Conservation (phyloP, 805 yeast genomes). For the Metschnikowia proteae region DNA sequence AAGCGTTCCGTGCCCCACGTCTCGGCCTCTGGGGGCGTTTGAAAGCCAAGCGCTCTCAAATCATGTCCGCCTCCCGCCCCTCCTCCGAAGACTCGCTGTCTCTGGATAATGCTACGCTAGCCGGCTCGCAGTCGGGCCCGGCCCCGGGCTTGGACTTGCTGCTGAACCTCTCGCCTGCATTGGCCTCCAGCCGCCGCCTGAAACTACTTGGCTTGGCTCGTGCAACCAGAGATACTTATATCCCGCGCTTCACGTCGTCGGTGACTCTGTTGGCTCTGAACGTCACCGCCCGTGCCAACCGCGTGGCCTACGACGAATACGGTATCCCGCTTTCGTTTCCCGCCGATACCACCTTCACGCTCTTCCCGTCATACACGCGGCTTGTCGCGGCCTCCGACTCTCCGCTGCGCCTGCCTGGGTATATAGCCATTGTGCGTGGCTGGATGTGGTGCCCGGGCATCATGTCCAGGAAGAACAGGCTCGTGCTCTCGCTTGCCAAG, state of each 20-base stretch:
- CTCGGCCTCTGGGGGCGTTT: constrained; percentile 16
- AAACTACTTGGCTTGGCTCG: constrained; percentile 48
- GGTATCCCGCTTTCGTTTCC: constrained; percentile 38
- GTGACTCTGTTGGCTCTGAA: constrained; percentile 48
- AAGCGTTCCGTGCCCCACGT: constrained; percentile 21
- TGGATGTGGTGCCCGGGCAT: constrained; percentile 69
- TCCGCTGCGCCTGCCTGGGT: constrained; percentile 28
- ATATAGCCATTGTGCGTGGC: constrained; percentile 63
- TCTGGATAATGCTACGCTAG: constrained; percentile 1
- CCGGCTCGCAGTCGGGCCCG: background rate
- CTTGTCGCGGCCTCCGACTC: constrained; percentile 15
- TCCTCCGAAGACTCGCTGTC: background rate
- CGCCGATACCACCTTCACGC: constrained; percentile 53
- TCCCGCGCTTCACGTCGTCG: constrained; percentile 49
- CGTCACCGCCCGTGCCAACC: constrained; percentile 29
- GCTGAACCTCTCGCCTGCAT: constrained; percentile 1
- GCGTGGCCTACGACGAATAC: constrained; percentile 15
- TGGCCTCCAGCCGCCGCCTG: constrained; percentile 37
- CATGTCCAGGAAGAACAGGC: constrained; percentile 64
- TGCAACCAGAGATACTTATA: constrained; percentile 53
- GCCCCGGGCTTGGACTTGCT: constrained; percentile 4
- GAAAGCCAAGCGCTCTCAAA: constrained; percentile 10
- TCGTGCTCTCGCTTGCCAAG: constrained; percentile 64
- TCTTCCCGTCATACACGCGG: constrained; percentile 41
- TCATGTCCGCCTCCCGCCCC: constrained; percentile 13